Conservation (phyloP, 306 rosid species). For the Vigna angularis region DNA sequence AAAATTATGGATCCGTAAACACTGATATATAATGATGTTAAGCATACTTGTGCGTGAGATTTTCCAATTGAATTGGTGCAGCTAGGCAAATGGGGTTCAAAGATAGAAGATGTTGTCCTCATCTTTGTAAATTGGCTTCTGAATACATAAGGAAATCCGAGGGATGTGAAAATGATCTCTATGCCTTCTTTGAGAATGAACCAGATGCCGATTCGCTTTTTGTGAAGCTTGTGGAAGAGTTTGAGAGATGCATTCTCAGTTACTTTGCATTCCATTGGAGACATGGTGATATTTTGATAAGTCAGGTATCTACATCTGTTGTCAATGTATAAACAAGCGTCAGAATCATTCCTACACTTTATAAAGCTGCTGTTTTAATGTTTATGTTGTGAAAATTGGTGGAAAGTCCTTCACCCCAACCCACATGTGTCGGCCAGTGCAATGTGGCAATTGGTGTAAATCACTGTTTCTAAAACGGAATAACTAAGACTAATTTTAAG, state of each 20-base stretch:
- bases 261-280: conserved; percentile 97
- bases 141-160: conserved; percentile 81
- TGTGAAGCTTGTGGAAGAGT: conserved; percentile 97
- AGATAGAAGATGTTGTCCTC: conserved; percentile 80
- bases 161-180: conserved; percentile 83
- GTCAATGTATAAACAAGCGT: background rate
- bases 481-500: background rate
- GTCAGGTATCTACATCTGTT: conserved; percentile 61
- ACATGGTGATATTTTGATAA: conserved; percentile 76
- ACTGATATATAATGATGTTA: background rate
- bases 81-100: conserved; percentile 97
- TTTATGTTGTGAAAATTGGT: background rate
- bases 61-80: conserved; percentile 52
- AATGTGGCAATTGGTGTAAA: background rate
- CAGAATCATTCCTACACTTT: background rate
- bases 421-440: background rate
- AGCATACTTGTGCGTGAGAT: background rate
- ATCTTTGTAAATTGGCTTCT: conserved; percentile 81
- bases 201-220: conserved; percentile 83
- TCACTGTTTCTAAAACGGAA: background rate
- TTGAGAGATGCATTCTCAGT: conserved; percentile 97
- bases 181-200: conserved; percentile 73
- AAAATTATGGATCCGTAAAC: background rate
- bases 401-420: background rate
- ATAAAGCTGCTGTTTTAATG: background rate